Conservation (phyloP, 768 basidiomycete species). For the Basidioascus undulatus region DNA sequence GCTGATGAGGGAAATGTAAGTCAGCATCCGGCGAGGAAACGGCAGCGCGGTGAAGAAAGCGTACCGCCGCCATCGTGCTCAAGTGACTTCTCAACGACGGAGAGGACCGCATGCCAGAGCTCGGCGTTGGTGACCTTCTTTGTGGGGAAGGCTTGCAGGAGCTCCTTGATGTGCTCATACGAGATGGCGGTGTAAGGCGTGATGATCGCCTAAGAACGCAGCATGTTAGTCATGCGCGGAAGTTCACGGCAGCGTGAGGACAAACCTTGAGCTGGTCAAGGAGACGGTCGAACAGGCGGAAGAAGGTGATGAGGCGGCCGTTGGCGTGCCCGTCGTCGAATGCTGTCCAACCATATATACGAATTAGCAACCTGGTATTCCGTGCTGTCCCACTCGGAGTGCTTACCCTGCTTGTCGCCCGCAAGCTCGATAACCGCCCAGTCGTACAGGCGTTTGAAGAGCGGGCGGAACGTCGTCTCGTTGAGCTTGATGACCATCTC, state of each 20-base stretch:
- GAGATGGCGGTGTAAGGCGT: slow-evolving; percentile 71
- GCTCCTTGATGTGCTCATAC: slow-evolving; percentile 37
- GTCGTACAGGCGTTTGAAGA: slow-evolving; percentile 77
- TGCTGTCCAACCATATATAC: background rate
- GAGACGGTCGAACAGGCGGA: slow-evolving; percentile 43
- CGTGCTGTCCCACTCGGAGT: slow-evolving; percentile 17
- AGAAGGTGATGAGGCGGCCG: slow-evolving; percentile 43
- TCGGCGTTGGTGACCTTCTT: slow-evolving; percentile 18
- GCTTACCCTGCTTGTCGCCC: slow-evolving; percentile 20
- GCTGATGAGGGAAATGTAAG: slow-evolving; percentile 21
- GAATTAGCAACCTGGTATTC: background rate
- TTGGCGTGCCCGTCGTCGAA: slow-evolving; percentile 16
- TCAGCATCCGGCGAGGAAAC: background rate
- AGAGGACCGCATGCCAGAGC: slow-evolving; percentile 41
- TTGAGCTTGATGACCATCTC: slow-evolving; percentile 82
- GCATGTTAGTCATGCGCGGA: background rate
- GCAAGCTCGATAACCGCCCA: slow-evolving; percentile 50
- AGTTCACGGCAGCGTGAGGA: background rate
- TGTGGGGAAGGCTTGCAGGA: slow-evolving; percentile 29
- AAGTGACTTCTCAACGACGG: slow-evolving; percentile 42
- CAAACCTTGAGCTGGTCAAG: slow-evolving; percentile 71
- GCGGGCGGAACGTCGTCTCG: slow-evolving; percentile 66
- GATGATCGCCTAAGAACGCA: slow-evolving; percentile 41
- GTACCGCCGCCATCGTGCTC: slow-evolving; percentile 55
- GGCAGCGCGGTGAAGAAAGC: slow-evolving; percentile 12